These are phyloP conservation scores for Naganishia vaughanmartiniae DNA, from an alignment of 768 basidiomycete species.

Conservation along the genomic window DNA sequence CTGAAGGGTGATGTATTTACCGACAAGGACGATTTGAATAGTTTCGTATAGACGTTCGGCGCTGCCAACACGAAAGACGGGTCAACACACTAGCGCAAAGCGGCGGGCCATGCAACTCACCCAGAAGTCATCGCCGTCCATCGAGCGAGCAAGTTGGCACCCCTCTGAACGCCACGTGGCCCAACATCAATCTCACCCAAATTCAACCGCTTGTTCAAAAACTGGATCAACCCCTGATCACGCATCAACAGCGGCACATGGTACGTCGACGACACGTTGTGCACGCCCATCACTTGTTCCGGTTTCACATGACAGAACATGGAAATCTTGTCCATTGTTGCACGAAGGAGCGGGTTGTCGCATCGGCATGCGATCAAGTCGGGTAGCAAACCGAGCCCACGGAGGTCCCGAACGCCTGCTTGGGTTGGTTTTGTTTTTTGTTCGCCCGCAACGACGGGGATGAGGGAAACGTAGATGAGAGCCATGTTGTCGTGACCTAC, in stretches of 20 bases:
- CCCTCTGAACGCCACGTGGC: constrained; percentile 62
- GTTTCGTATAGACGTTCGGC: constrained; percentile 88
- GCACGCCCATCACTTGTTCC: constrained; percentile 84
- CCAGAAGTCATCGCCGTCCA: constrained; percentile 82
- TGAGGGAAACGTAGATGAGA: constrained; percentile 90
- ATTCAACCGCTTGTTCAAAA: constrained; percentile 76
- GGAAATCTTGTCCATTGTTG: constrained; percentile 92
- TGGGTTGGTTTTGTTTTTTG: constrained; percentile 99
- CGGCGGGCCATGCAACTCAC: constrained; percentile 54
- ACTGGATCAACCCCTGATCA: constrained; percentile 86
- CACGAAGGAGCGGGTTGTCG: constrained; percentile 71
- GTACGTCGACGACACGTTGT: constrained; percentile 94
- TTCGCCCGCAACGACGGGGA: constrained; percentile 98
- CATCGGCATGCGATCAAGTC: constrained; percentile 97
- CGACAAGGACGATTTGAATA: constrained; percentile 85
- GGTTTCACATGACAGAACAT: constrained; percentile 97
- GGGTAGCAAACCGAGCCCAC: constrained; percentile 86
- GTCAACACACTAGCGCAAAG: too few species aligned
- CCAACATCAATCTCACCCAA: constrained; percentile 62
- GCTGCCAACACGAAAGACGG: constrained; percentile 54
- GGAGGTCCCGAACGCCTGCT: constrained; percentile 87
- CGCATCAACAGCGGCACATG: constrained; percentile 90
- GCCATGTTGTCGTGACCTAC: constrained; percentile 96
- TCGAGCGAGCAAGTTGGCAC: constrained; percentile 63
- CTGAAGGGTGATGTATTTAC: constrained; percentile 94